phyloP scores from a whole-genome alignment of 139 green algal species.

The Chlamydomonas sp. region DNA sequence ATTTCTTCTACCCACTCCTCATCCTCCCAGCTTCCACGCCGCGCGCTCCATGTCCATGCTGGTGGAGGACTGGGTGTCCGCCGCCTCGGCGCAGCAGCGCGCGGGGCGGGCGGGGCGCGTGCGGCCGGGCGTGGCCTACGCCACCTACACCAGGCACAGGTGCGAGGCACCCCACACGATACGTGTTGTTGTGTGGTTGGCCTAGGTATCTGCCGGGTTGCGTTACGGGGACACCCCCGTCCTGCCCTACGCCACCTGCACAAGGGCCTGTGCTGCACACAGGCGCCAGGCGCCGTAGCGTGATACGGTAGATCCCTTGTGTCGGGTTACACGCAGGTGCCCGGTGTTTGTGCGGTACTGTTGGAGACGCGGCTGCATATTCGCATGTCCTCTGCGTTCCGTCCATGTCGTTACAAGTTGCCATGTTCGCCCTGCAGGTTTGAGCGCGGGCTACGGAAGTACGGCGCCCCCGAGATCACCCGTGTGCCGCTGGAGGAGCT shows the following conservation, averaged over 20 bases:
- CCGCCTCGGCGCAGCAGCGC: constrained; percentile 63
- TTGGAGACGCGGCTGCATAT: no score
- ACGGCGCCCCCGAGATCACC: constrained; percentile 88
- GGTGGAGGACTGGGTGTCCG: constrained; percentile 82
- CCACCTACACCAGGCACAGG: constrained; percentile 88
- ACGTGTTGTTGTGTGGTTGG: no score
- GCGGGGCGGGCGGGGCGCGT: constrained; percentile 89
- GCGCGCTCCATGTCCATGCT: constrained; percentile 80
- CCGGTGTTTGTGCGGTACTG: no score
- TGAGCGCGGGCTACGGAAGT: constrained; percentile 75
- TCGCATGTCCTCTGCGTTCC: no score
- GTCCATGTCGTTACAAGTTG: no score
- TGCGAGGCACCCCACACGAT: background rate
- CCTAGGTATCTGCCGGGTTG: no score
- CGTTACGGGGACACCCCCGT: no score
- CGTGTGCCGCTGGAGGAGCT: constrained; percentile 94
- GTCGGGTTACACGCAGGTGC: no score
- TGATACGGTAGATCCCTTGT: no score
- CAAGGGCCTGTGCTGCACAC: no score
- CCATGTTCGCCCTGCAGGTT: constrained; percentile 39
- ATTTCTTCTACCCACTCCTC: background rate
- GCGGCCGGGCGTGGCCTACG: constrained; percentile 79
- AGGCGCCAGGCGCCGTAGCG: no score
- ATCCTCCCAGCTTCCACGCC: constrained; percentile 65
- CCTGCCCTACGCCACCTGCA: no score